These are phyloP conservation scores for Lyophyllum semitale DNA, from an alignment of 768 basidiomycete genomes.

Conservation along the genomic window DNA sequence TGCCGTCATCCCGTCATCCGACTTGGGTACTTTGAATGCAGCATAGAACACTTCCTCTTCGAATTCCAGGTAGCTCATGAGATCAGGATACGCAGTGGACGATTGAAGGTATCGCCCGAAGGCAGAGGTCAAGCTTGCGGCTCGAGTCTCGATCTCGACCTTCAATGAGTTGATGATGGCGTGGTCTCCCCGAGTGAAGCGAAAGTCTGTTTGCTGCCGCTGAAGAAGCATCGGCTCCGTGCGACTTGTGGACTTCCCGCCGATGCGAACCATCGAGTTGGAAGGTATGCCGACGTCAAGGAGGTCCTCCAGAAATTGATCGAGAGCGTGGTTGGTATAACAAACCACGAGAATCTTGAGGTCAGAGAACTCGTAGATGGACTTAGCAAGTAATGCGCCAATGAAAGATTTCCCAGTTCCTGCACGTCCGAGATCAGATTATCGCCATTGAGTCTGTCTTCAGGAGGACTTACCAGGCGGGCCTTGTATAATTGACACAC, in stretches of 20 bases:
- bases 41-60: too few species aligned
- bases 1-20: too few species aligned
- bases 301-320: slow-evolving; percentile 67
- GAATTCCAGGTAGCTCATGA: too few species aligned
- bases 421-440: slow-evolving; percentile 21
- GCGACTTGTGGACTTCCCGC: slow-evolving; percentile 56
- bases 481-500: slow-evolving; percentile 65
- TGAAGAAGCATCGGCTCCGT: too few species aligned
- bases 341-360: slow-evolving; percentile 67
- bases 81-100: too few species aligned
- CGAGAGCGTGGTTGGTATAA: slow-evolving; percentile 76
- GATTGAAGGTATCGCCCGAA: too few species aligned
- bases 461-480: slow-evolving; percentile 55
- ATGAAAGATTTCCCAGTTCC: slow-evolving; percentile 80
- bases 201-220: too few species aligned
- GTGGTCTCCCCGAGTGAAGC: too few species aligned
- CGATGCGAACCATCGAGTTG: slow-evolving; percentile 54
- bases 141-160: too few species aligned
- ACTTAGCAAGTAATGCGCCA: slow-evolving; percentile 65
- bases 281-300: slow-evolving; percentile 58
- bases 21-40: too few species aligned
- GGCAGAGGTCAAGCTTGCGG: too few species aligned
- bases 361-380: slow-evolving; percentile 47
- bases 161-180: too few species aligned
- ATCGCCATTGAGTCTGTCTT: neutral